These are phyloP conservation scores for Porcisia hertigi DNA, from an alignment of 208 protist species.

Conservation along the genomic window DNA sequence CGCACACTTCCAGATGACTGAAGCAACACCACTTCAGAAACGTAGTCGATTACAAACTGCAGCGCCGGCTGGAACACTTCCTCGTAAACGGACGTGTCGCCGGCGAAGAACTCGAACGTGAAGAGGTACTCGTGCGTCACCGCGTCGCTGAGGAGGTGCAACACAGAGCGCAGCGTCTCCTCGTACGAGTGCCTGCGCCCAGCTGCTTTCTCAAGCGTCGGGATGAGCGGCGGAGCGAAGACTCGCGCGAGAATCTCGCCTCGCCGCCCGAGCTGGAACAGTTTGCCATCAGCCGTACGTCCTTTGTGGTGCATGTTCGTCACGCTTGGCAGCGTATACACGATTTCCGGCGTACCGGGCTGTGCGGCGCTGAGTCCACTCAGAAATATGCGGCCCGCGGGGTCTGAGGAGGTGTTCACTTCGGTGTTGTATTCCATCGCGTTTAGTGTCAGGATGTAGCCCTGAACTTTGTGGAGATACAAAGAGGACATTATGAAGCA, in stretches of 20 bases:
- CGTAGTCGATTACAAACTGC: constrained; percentile 84
- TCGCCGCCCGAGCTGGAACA: constrained; percentile 58
- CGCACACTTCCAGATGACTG: constrained; percentile 38
- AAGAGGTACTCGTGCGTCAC: constrained; percentile 91
- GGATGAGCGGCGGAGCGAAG: constrained; percentile 69
- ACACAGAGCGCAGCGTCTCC: constrained; percentile 82
- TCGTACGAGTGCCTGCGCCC: constrained; percentile 68
- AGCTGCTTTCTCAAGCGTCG: constrained; percentile 63
- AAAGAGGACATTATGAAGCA: constrained; percentile 71
- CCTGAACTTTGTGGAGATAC: constrained; percentile 69
- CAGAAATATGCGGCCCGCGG: constrained; percentile 17
- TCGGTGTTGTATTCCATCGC: constrained; percentile 63
- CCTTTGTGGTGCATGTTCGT: constrained; percentile 32
- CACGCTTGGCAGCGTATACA: constrained; percentile 59
- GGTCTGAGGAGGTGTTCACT: constrained; percentile 11
- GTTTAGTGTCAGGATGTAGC: constrained; percentile 80
- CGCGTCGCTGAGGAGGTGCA: constrained; percentile 71
- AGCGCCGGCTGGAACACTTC: constrained; percentile 76
- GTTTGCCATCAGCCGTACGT: constrained; percentile 1
- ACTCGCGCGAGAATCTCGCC: constrained; percentile 50
- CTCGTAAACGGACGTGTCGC: constrained; percentile 78
- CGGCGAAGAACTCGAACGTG: constrained; percentile 82
- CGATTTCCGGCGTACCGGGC: constrained; percentile 21
- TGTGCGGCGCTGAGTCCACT: constrained; percentile 19
- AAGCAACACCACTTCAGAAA: constrained; percentile 71